Conservation (phyloP, 1,139 yeast genomes). For the Arxiozyma bovina region DNA sequence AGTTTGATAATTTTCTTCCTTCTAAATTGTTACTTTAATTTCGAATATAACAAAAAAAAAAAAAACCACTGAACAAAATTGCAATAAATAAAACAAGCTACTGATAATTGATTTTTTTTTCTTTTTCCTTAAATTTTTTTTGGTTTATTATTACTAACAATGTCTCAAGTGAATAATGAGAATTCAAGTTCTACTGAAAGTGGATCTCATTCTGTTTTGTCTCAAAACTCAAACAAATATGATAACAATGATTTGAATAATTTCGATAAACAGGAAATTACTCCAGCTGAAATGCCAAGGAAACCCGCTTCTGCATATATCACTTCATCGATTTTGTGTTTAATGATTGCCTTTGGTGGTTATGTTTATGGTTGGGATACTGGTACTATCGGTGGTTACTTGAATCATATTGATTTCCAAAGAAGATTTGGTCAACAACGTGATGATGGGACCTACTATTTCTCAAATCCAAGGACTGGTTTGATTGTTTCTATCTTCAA, state of each 20-base stretch:
- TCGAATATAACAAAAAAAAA: no score
- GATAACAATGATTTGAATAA: slow-evolving; percentile 3
- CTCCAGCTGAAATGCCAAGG: slow-evolving; percentile 7
- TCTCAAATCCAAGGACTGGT: slow-evolving; percentile 37
- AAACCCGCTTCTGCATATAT: slow-evolving; percentile 10
- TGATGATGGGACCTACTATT: slow-evolving; percentile 30
- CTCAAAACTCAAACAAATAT: slow-evolving; percentile 3
- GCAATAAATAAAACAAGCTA: not conserved
- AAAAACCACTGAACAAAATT: not conserved
- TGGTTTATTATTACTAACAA: not conserved
- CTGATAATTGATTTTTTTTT: not conserved
- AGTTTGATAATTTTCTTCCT: not conserved
- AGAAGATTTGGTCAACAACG: slow-evolving; percentile 32
- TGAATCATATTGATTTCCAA: slow-evolving; percentile 57
- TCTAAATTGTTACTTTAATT: not conserved
- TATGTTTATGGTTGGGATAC: slow-evolving; percentile 67
- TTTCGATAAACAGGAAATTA: not conserved
- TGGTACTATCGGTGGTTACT: slow-evolving; percentile 67
- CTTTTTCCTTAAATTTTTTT: not conserved
- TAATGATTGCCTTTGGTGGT: slow-evolving; percentile 55
- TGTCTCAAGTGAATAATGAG: slow-evolving; percentile 2
- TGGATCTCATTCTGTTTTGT: slow-evolving; percentile 4
- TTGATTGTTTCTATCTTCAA: slow-evolving; percentile 8
- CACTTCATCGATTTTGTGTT: slow-evolving; percentile 23
- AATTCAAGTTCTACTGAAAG: slow-evolving; percentile 2